These are phyloP conservation scores for Solanum piurae DNA, from an alignment of 257 asterid species.

Conservation along the genomic window DNA sequence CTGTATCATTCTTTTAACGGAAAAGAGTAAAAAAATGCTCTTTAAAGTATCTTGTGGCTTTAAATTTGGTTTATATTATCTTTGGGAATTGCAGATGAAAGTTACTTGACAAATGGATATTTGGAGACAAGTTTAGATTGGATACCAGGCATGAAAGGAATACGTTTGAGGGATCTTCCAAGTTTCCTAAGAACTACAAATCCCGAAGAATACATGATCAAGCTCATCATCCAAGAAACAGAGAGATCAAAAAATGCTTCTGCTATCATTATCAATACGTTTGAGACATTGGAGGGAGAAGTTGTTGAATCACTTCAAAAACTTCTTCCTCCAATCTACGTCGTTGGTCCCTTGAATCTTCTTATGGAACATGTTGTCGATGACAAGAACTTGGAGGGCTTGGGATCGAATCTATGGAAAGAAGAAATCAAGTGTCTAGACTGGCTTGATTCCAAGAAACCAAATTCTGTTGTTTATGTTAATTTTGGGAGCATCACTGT, in stretches of 20 bases:
- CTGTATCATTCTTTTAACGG: neutral
- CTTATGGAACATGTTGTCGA: neutral
- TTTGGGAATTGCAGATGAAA: neutral
- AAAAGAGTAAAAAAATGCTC: neutral
- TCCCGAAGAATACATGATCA: neutral
- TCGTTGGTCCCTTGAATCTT: neutral
- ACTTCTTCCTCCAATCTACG: neutral
- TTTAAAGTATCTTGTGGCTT: neutral
- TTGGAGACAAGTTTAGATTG: constrained; percentile 3
- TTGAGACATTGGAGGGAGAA: neutral
- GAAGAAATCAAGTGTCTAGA: constrained; percentile 28
- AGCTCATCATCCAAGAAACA: neutral
- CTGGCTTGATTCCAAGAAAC: constrained; percentile 41
- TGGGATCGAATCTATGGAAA: constrained; percentile 44
- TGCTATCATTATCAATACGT: neutral
- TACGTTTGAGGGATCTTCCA: constrained; percentile 10
- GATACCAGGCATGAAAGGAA: constrained; percentile 7
- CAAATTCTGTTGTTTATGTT: constrained; percentile 34
- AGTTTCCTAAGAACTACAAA: neutral
- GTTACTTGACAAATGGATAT: constrained; percentile 7
- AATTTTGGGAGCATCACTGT: constrained; percentile 38
- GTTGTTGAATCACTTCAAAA: neutral
- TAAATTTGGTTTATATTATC: neutral
- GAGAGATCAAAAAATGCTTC: neutral
- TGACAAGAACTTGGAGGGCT: neutral